Conservation (phyloP, 2,329 filamentous ascomycete species). For the Neofusicoccum sp. region DNA sequence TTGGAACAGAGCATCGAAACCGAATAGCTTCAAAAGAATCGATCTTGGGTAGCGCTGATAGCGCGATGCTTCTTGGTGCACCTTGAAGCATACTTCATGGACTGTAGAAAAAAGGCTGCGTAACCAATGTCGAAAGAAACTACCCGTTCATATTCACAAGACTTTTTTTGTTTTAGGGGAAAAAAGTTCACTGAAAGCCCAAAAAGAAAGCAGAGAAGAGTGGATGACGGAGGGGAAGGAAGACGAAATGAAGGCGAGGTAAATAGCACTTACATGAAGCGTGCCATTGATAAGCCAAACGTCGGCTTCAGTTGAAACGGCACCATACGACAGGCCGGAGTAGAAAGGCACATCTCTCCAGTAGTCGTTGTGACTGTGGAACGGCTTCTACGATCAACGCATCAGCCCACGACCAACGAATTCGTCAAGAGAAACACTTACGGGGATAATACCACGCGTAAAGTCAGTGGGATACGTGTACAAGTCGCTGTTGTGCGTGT, state of each 20-base stretch:
- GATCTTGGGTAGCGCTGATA: background rate
- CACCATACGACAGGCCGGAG: conserved; percentile 56
- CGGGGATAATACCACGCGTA: conserved; percentile 59
- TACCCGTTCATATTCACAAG: no score
- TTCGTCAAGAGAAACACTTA: background rate
- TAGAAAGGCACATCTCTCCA: conserved; percentile 50
- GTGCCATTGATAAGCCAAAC: conserved; percentile 59
- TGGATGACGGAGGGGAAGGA: background rate
- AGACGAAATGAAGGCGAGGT: background rate
- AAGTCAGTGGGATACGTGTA: conserved; percentile 63
- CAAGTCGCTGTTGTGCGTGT: conserved; percentile 50
- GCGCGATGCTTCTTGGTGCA: background rate
- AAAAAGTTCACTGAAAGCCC: background rate
- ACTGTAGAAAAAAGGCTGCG: no score
- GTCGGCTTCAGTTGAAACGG: conserved; percentile 59
- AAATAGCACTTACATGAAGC: conserved; percentile 47
- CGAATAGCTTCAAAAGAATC: no score
- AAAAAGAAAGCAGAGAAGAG: background rate
- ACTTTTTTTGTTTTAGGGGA: background rate
- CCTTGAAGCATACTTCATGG: no score
- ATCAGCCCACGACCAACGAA: background rate
- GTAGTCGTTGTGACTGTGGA: conserved; percentile 63
- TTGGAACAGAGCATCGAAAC: no score
- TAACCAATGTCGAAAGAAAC: no score
- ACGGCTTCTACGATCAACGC: conserved; percentile 41